Base-by-base conservation (phyloP, 805 yeast genomes). In the Sungouiella blattae region DNA sequence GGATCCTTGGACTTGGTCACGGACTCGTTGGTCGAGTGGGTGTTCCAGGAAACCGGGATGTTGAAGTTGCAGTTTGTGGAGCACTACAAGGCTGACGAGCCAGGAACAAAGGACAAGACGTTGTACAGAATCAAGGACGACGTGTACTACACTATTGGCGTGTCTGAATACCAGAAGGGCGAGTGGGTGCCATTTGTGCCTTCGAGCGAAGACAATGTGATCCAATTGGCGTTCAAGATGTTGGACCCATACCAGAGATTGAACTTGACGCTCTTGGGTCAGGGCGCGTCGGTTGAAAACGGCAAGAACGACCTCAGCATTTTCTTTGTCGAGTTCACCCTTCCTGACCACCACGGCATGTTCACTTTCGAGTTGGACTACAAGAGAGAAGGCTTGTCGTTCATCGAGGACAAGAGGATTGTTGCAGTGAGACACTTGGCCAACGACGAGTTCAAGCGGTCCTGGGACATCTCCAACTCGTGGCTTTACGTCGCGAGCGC, bases 271-370 rank as follows among this genome's bases (percentile, higher is more conserved):
- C 69, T 73, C 18, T 54, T 67, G 28, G 68, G 68, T 7, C 58
- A 61, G 7, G 64, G 49, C n/a, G 47, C 64, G 4, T 58, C 66
- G 3, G 36, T 52, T 2, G 58, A 50, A 6, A 62, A 63, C 20
- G 64, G 63, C 9, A 59, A 65, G 4, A 60, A 71, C n/a, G 81
- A 78, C 52, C 52, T 71, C 26, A 64, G 57, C 31, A 56, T 66
- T 13, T 80, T 77, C 52, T 63, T 62, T 14, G 67, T 75, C 13
- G 62, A 67, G 34, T 87, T 93, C 61, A 73, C 72, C 30, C 62
- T 87, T 25, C 99, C 99, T 15, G 97, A 91, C 60, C 96, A 88
- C 53, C 96, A 93, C 61, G 99, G 99, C 38, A 84, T 93, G 75
- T 93, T 88, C 66, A 85, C 96, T 2, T 88, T 86, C 58, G 72